Evolutionary conservation across 1,284 basidiomycete genomes (phyloP).

Genomic region (Takashimella koratensis): DNA sequence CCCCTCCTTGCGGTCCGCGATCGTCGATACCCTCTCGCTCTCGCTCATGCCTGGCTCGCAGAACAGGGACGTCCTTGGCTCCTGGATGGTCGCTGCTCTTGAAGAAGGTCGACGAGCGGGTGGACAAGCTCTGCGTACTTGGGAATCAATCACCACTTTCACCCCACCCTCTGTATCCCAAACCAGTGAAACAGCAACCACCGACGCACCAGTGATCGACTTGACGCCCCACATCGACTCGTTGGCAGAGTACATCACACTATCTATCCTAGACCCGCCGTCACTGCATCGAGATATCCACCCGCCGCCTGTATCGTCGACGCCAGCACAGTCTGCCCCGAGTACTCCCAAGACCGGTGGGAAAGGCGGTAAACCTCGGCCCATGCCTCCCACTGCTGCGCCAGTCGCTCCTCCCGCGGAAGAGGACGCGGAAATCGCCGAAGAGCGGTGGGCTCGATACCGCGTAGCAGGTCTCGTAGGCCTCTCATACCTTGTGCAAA

Average conservation of each 20-base stretch:
- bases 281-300: slow-evolving; percentile 66
- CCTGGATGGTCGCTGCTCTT: slow-evolving; percentile 59
- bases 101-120: slow-evolving; percentile 43
- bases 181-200: slow-evolving; percentile 3
- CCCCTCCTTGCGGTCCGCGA: slow-evolving; percentile 55
- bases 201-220: slow-evolving; percentile 35
- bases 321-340: slow-evolving; percentile 14
- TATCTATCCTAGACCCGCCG: slow-evolving; percentile 62
- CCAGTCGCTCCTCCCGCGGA: slow-evolving; percentile 11
- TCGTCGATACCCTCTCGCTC: slow-evolving; percentile 57
- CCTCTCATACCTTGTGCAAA: slow-evolving; percentile 55
- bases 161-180: slow-evolving; percentile 1
- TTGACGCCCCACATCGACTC: slow-evolving; percentile 46
- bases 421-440: slow-evolving; percentile 47
- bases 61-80: slow-evolving; percentile 67
- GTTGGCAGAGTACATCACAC: slow-evolving; percentile 43
- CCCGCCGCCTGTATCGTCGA: slow-evolving; percentile 52
- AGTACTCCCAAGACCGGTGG: slow-evolving; percentile 18
- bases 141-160: slow-evolving; percentile 32
- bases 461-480: slow-evolving; percentile 69
- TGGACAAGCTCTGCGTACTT: slow-evolving; percentile 30
- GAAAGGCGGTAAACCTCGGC: slow-evolving; percentile 10
- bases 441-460: slow-evolving; percentile 66
- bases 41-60: slow-evolving; percentile 56
- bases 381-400: slow-evolving; percentile 12